Evolutionary conservation across 495 filamentous ascomycete genomes (phyloP).

Genomic region (Talaromyces nanjingensis): DNA sequence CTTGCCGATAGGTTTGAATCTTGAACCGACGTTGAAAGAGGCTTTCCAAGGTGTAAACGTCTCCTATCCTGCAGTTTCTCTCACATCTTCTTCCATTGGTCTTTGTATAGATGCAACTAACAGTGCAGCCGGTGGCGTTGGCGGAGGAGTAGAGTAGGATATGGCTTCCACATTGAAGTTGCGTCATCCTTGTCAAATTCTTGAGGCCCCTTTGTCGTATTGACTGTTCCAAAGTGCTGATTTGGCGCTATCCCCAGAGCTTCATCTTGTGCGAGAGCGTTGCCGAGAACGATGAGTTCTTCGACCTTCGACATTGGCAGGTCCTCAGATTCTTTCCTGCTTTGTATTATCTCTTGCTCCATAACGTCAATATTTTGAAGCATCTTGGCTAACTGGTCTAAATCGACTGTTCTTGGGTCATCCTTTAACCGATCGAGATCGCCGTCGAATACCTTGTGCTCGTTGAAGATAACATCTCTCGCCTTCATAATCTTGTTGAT

Average conservation of each 20-base stretch:
- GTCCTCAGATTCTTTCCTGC: no score
- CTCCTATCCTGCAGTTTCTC: not conserved
- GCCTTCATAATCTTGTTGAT: not conserved
- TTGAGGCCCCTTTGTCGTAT: not conserved
- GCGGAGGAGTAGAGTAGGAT: not conserved
- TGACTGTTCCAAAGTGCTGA: not conserved
- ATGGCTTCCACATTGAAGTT: not conserved
- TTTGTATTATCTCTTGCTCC: no score
- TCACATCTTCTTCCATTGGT: not conserved
- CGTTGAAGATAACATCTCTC: conserved; percentile 8
- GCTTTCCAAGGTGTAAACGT: not conserved
- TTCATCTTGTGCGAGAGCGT: no score
- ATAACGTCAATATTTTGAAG: no score
- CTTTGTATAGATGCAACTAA: not conserved
- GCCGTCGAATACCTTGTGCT: conserved; percentile 5
- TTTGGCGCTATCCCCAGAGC: no score
- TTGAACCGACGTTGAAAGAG: not conserved
- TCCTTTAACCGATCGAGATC: conserved; percentile 27
- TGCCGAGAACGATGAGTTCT: no score
- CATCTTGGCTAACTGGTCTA: not conserved
- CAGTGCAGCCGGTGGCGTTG: not conserved
- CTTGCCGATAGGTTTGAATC: not conserved
- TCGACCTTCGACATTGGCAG: no score
- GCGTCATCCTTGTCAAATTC: not conserved
- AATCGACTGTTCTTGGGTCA: conserved; percentile 2